A percentile compares a stretch with the other conserved stretches of the same genome.
phyloP scores from a whole-genome alignment of 169 alveolate genomes.

The Plasmodium gaboni region DNA sequence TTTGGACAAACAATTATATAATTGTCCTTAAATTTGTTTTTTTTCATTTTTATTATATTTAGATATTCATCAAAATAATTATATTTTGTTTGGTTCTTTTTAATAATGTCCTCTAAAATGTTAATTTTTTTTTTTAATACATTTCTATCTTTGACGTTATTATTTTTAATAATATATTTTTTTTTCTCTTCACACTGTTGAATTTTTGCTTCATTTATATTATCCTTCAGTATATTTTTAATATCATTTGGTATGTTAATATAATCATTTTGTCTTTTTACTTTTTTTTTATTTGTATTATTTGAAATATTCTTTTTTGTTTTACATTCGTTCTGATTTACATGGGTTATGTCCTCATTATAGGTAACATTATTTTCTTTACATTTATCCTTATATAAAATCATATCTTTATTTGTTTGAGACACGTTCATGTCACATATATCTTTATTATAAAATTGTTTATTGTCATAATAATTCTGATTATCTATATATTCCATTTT shows the following conservation, averaged over 20 bases:
- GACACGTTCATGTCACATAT: background rate
- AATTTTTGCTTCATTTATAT: background rate
- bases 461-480: background rate
- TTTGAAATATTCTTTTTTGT: background rate
- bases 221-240: constrained; percentile 8
- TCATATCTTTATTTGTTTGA: background rate
- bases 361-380: background rate
- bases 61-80: constrained; percentile 66
- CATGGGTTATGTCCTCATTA: background rate
- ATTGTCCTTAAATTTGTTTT: constrained; percentile 49
- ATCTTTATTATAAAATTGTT: background rate
- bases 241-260: background rate
- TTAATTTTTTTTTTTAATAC: constrained; percentile 52
- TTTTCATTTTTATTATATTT: constrained; percentile 37
- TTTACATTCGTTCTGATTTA: background rate
- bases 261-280: constrained; percentile 19
- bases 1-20: constrained; percentile 50
- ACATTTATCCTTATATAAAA: too few species aligned
- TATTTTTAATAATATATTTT: background rate
- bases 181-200: constrained; percentile 12
- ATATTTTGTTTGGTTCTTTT: constrained; percentile 30
- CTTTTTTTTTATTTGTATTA: constrained; percentile 8
- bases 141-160: background rate
- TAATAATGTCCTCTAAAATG: constrained; percentile 54
- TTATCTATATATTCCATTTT: constrained; percentile 31